Base-by-base conservation (phyloP, 2,329 filamentous ascomycete genomes). In the Thielaviopsis musarum region DNA sequence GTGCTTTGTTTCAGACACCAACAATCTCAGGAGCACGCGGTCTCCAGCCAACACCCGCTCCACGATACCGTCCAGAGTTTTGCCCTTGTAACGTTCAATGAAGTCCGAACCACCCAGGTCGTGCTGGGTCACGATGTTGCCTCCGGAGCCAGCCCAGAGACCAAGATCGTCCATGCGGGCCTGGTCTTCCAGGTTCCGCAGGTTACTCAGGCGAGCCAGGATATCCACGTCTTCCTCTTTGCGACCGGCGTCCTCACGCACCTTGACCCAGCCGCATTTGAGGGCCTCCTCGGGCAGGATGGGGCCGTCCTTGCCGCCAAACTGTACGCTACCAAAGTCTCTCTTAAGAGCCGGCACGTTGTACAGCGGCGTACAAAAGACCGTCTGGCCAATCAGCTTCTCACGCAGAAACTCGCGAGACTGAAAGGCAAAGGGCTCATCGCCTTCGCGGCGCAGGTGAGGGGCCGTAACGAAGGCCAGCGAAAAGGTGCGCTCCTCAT, bases 31-130 rank as follows among this genome's bases (percentile, higher is more conserved):
- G 62, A 96, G 85, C 65, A 96, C 77, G 62, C 93, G 86, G 72
- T 98, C 93, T 62, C 91, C 93, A 63, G 87, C 90, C 61, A 97
- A 78, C 52, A 98, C 88, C 66, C 88, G 84, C 77, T 98, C 93
- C 55, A 98, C 83, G 60, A 97, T 80, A 69, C 84, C 87, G 64
- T 95, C 86, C 19, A 98, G 77, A 6, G 83, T 81, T 73, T 91
- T 83, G 65, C 88, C 89, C 75, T 95, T 95, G 80, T 87, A 87
- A 65, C 88, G 76, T 53, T 89, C 85, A 54, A 91, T 77, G 68
- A 98, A 89, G 51, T 88, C 82, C 13, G 88, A 78, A n/a, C 34
- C 57, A 61, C 84, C 80, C 38, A 95, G 74, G 67, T 97, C 91
- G 66, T 95, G 88, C 66, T 84, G 81, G 48, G 88, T 85, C 64